Conservation (phyloP, 2,329 filamentous ascomycete genomes). For the Fusarium algeriense region DNA sequence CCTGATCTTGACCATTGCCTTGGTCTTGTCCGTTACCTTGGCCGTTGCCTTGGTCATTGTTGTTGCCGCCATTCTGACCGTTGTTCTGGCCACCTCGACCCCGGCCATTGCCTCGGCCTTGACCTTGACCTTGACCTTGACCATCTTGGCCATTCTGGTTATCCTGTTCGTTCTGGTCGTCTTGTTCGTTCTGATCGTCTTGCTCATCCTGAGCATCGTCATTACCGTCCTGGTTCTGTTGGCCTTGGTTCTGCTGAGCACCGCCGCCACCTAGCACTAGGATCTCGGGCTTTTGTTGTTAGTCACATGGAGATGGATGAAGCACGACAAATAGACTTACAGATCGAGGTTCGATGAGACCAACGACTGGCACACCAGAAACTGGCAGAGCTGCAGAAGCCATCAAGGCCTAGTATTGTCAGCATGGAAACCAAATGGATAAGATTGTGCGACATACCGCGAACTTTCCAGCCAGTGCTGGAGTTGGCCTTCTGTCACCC, state of each 20-base stretch:
- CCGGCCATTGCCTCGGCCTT: background rate
- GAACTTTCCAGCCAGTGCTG: conserved; percentile 6
- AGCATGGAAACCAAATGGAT: background rate
- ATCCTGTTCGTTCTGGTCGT: background rate
- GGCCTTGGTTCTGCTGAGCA: background rate
- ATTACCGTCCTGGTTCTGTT: background rate
- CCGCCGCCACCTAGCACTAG: background rate
- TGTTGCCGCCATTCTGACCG: background rate
- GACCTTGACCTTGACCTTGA: background rate
- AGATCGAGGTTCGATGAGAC: conserved; percentile 8
- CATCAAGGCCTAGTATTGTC: conserved; percentile 9
- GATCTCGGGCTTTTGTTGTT: background rate
- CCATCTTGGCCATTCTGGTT: background rate
- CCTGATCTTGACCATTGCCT: background rate
- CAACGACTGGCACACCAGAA: conserved; percentile 13
- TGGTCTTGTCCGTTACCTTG: background rate
- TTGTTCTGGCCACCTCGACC: background rate
- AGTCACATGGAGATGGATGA: fast-evolving
- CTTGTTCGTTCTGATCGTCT: background rate
- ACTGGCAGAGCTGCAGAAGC: conserved; percentile 23
- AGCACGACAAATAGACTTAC: background rate
- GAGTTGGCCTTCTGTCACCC: background rate
- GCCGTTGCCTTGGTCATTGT: background rate
- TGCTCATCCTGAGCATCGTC: background rate
- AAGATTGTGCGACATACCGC: background rate